These are phyloP conservation scores for Rauvolfia tetraphylla DNA, from an alignment of 257 asterid species.

Conservation along the genomic window DNA sequence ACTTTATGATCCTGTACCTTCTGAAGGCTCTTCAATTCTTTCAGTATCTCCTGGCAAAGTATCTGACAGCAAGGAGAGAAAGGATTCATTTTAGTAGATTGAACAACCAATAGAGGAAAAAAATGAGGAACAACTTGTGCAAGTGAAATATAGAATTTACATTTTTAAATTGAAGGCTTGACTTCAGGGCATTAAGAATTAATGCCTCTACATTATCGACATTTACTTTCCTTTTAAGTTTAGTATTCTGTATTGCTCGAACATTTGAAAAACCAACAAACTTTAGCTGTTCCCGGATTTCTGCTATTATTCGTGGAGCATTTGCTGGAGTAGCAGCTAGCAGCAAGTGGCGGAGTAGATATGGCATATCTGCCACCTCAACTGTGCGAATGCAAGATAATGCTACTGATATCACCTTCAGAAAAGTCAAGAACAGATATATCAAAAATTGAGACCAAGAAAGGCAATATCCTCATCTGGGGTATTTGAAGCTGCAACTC, in stretches of 20 bases:
- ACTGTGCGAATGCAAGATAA: constrained; percentile 80
- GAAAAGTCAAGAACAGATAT: constrained; percentile 4
- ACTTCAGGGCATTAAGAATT: constrained; percentile 69
- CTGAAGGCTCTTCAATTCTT: constrained; percentile 68
- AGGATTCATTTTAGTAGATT: not conserved
- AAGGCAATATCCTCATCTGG: not conserved
- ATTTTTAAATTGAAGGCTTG: constrained; percentile 71
- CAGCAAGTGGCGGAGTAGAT: constrained; percentile 71
- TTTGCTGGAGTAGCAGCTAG: constrained; percentile 65
- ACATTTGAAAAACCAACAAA: constrained; percentile 49
- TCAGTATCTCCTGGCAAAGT: constrained; percentile 71
- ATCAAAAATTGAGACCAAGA: not conserved
- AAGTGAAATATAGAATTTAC: constrained; percentile 39
- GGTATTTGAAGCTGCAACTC: not conserved
- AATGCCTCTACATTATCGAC: constrained; percentile 54
- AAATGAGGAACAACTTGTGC: not conserved
- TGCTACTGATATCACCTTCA: constrained; percentile 65
- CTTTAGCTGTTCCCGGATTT: constrained; percentile 64
- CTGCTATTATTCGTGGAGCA: constrained; percentile 68
- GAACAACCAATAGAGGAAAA: not conserved
- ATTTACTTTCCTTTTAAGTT: constrained; percentile 62
- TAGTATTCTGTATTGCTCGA: constrained; percentile 40
- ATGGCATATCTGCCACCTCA: constrained; percentile 72
- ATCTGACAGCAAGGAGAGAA: constrained; percentile 32
- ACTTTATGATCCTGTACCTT: constrained; percentile 65